Percentiles rank a stretch among this genome's conserved stretches.
Evolutionary conservation across 148 eudicot genomes (phyloP).

Genomic region (Beta vulgaris): DNA sequence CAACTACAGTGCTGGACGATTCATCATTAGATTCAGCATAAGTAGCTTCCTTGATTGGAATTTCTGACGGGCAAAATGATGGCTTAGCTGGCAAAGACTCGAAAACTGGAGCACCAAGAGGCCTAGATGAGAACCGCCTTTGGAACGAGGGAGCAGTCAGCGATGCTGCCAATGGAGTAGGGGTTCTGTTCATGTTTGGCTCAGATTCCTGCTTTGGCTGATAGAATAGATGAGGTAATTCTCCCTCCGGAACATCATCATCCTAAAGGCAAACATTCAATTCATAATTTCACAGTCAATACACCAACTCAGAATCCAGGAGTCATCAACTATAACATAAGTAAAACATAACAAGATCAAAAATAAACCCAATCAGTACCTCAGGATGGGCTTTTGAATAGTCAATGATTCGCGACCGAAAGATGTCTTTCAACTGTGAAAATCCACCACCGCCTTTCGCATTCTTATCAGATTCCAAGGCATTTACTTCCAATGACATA

Average conservation of each 20-base stretch:
- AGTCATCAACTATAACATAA: background rate
- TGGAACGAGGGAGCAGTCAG: slow-evolving; percentile 53
- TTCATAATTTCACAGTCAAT: background rate
- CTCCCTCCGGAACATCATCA: slow-evolving; percentile 70
- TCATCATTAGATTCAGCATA: slow-evolving; percentile 2
- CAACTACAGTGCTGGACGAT: background rate
- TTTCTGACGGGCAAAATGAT: slow-evolving; percentile 30
- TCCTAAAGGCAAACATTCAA: slow-evolving; percentile 36
- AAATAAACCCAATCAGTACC: slow-evolving; percentile 31
- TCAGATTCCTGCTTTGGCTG: slow-evolving; percentile 29
- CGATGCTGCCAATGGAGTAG: slow-evolving; percentile 36
- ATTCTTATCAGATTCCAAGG: slow-evolving; percentile 34
- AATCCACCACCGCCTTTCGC: slow-evolving; percentile 34
- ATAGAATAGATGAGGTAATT: slow-evolving; percentile 60
- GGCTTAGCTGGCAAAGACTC: slow-evolving; percentile 22
- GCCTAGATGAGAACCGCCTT: slow-evolving; percentile 46
- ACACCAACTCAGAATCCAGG: background rate
- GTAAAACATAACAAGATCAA: background rate
- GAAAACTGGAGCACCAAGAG: background rate
- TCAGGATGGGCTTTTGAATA: slow-evolving; percentile 45
- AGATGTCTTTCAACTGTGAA: slow-evolving; percentile 46
- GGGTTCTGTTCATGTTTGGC: slow-evolving; percentile 18
- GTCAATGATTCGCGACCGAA: slow-evolving; percentile 43
- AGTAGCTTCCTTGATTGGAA: slow-evolving; percentile 34
- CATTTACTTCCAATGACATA: slow-evolving; percentile 38